These are phyloP conservation scores for Purshia tridentata DNA, from an alignment of 306 rosid genomes.

Conservation along the genomic window DNA sequence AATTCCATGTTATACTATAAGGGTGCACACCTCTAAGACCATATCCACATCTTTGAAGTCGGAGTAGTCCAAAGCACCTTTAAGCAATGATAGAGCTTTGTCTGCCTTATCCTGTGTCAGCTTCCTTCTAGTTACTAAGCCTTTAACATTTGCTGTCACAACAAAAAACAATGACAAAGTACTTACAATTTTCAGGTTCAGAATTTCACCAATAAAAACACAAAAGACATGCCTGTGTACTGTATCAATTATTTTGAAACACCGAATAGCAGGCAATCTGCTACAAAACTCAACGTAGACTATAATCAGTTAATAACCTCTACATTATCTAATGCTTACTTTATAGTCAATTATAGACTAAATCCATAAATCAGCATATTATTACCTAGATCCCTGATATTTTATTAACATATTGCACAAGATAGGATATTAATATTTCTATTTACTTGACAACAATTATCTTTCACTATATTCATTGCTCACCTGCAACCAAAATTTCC, in stretches of 20 bases:
- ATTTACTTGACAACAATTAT: neutral
- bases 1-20: neutral
- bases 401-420: neutral
- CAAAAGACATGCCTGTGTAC: neutral
- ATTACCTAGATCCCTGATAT: neutral
- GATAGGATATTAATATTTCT: neutral
- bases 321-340: neutral
- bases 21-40: constrained; percentile 84
- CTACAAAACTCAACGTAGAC: neutral
- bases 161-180: neutral
- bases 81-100: constrained; percentile 58
- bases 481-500: neutral
- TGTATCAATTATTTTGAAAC: neutral
- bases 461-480: neutral
- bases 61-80: constrained; percentile 80
- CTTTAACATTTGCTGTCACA: constrained; percentile 61
- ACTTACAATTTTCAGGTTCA: neutral
- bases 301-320: too few species aligned
- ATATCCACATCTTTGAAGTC: constrained; percentile 81
- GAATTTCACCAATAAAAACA: neutral
- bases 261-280: neutral
- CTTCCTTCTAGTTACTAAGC: constrained; percentile 64
- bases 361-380: neutral
- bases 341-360: neutral
- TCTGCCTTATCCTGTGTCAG: constrained; percentile 68